Percentiles rank a stretch among this genome's conserved stretches.
Conservation (phyloP, 1,284 basidiomycete genomes). For the Trametes hirsuta region DNA sequence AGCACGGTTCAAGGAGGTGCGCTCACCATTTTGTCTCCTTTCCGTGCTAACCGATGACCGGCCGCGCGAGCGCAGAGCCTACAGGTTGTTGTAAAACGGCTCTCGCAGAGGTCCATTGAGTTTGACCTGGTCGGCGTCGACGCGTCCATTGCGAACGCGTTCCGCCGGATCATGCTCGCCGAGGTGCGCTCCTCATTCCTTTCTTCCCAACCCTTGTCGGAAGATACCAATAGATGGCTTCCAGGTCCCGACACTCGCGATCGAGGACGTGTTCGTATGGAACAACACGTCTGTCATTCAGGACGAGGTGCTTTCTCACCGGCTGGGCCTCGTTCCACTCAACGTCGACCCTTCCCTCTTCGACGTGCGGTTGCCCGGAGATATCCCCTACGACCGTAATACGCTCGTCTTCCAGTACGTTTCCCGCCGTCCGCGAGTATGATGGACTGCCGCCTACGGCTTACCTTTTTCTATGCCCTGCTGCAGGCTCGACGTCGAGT, state of each 20-base stretch:
- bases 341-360: slow-evolving; percentile 81
- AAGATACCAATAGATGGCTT: neutral
- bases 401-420: slow-evolving; percentile 79
- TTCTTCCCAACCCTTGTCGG: neutral
- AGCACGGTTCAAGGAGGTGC: slow-evolving; percentile 74
- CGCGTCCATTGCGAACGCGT: slow-evolving; percentile 94
- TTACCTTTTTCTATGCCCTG: neutral
- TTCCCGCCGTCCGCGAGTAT: neutral
- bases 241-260: slow-evolving; percentile 90
- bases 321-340: slow-evolving; percentile 89
- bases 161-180: slow-evolving; percentile 90
- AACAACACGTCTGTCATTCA: slow-evolving; percentile 96
- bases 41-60: neutral
- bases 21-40: slow-evolving; percentile 26
- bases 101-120: slow-evolving; percentile 85
- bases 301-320: slow-evolving; percentile 92
- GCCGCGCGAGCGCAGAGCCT: slow-evolving; percentile 55
- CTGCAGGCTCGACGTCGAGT: slow-evolving; percentile 65
- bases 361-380: slow-evolving; percentile 37
- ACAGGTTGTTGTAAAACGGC: slow-evolving; percentile 71
- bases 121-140: slow-evolving; percentile 98
- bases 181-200: slow-evolving; percentile 63
- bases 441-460: too few relatives aligned
- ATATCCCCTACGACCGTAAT: slow-evolving; percentile 81
- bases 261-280: slow-evolving; percentile 93